These are phyloP conservation scores for Yarrowia bubula DNA, from an alignment of 805 yeast genomes.

Conservation along the genomic window DNA sequence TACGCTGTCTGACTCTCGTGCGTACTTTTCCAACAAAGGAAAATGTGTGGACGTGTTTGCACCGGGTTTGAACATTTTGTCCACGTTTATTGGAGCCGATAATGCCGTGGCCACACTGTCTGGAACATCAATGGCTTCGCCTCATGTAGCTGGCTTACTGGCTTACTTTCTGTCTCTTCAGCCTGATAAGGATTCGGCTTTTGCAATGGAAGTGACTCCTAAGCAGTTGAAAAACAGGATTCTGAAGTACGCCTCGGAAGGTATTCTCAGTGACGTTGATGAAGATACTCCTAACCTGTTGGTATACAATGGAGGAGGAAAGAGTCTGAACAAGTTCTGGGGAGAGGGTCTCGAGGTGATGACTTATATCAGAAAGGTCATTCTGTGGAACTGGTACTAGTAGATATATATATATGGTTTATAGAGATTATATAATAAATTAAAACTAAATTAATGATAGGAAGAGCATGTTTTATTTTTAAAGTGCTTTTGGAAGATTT, in stretches of 20 bases:
- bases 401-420: no score
- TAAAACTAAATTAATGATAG: no score
- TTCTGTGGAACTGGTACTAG: no score
- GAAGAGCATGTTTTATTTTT: no score
- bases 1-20: constrained; percentile 46
- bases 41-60: constrained; percentile 53
- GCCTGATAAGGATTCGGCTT: constrained; percentile 51
- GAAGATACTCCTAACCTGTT: constrained; percentile 55
- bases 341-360: no score
- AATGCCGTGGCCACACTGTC: constrained; percentile 53
- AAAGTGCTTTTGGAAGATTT: no score
- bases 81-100: constrained; percentile 54
- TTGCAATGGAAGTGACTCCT: constrained; percentile 50
- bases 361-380: no score
- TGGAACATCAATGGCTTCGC: constrained; percentile 67
- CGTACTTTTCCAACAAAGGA: constrained; percentile 55
- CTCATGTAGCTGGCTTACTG: constrained; percentile 56
- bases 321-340: constrained; percentile 54
- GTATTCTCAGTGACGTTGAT: constrained; percentile 47
- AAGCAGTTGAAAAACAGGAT: constrained; percentile 52
- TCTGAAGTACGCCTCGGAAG: constrained; percentile 51
- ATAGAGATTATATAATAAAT: no score
- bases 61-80: constrained; percentile 55
- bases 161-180: constrained; percentile 56
- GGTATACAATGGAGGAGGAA: constrained; percentile 62